These are phyloP conservation scores for Dictyostelium citrinum DNA, from an alignment of 78 protist species.

Conservation along the genomic window DNA sequence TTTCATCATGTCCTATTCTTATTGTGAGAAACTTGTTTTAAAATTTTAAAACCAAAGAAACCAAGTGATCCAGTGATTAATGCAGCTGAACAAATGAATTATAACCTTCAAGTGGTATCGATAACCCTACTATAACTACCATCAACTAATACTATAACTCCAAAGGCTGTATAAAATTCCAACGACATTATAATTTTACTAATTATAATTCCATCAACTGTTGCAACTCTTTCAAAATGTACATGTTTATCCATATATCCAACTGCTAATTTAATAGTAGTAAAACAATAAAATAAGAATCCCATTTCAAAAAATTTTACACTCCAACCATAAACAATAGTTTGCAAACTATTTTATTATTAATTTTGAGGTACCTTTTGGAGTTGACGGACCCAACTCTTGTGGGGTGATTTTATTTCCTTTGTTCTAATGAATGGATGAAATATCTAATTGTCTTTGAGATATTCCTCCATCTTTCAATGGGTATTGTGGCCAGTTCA, in stretches of 20 bases:
- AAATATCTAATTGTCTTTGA: too few species aligned
- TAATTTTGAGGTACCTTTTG: too few species aligned
- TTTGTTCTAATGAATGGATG: too few species aligned
- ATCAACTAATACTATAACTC: background rate
- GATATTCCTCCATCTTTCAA: too few species aligned
- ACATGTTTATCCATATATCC: conserved; percentile 21
- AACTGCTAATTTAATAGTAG: conserved; percentile 18
- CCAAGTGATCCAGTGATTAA: conserved; percentile 4
- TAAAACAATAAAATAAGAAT: conserved; percentile 4
- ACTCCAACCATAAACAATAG: background rate
- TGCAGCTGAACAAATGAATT: conserved; percentile 1
- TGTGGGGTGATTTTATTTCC: too few species aligned
- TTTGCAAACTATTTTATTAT: background rate
- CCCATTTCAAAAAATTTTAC: conserved; percentile 14
- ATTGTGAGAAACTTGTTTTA: background rate
- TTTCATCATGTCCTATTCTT: background rate
- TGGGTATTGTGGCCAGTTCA: too few species aligned
- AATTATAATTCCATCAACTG: conserved; percentile 8
- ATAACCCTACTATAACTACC: background rate
- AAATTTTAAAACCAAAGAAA: conserved; percentile 7
- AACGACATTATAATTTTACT: background rate
- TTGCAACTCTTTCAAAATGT: background rate
- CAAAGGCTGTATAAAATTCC: background rate
- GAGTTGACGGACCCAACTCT: too few species aligned
- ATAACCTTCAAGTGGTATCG: conserved; percentile 25